phyloP scores from a whole-genome alignment of 805 yeast genomes.

The Saturnispora besseyi region DNA sequence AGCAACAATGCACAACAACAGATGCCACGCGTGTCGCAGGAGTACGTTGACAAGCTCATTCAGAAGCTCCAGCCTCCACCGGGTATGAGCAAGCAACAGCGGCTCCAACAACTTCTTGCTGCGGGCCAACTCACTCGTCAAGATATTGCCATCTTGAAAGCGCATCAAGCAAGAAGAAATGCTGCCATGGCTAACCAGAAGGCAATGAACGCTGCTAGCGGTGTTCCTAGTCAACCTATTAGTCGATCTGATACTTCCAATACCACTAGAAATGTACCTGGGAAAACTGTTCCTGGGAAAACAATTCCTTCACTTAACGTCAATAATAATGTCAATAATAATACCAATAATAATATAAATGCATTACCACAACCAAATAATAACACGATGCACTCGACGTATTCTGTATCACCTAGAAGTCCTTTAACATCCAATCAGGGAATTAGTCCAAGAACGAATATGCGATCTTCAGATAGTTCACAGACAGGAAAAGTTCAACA shows the following conservation, averaged over 20 bases:
- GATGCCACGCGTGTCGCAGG: slow-evolving; percentile 14
- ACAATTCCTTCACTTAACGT: neutral
- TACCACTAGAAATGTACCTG: neutral
- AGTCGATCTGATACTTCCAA: neutral
- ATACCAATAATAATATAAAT: neutral
- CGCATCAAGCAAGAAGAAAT: slow-evolving; percentile 20
- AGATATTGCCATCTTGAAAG: slow-evolving; percentile 24
- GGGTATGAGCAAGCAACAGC: slow-evolving; percentile 28
- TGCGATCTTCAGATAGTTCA: neutral
- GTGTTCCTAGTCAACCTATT: neutral
- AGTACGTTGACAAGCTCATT: slow-evolving; percentile 23
- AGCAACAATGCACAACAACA: slow-evolving; percentile 12
- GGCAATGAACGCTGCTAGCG: neutral
- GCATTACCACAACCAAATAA: neutral
- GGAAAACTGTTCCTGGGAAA: slow-evolving; percentile 10
- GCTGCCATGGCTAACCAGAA: slow-evolving; percentile 1
- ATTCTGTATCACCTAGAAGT: neutral
- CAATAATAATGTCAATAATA: neutral
- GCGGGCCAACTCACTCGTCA: slow-evolving; percentile 26
- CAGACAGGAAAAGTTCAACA: neutral
- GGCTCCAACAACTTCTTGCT: slow-evolving; percentile 25
- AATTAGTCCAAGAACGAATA: neutral
- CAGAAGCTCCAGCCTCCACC: slow-evolving; percentile 27
- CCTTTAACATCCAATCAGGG: neutral
- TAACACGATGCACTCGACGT: neutral